Evolutionary conservation across 306 rosid genomes (phyloP).

Genomic region (Cucurbita argyrosperma): DNA sequence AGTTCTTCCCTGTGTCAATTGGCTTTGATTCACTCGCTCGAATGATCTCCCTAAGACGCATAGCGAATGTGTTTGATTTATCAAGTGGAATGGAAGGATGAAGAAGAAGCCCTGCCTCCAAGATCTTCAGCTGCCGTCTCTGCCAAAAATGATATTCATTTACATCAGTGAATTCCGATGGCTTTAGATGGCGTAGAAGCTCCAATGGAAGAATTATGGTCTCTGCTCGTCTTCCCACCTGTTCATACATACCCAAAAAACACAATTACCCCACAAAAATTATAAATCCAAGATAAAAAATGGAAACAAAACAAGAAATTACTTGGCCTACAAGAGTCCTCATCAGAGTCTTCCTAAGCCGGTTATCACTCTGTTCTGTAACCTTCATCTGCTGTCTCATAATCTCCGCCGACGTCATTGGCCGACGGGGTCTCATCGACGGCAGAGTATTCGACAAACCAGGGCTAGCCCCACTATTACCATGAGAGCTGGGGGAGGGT

Average conservation of each 20-base stretch:
- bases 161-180: conserved; percentile 72
- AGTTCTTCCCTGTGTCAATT: conserved; percentile 62
- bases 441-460: conserved; percentile 16
- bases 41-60: conserved; percentile 58
- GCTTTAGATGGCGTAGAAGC: conserved; percentile 66
- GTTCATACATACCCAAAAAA: not conserved
- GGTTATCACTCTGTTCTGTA: conserved; percentile 71
- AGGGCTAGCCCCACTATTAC: conserved; percentile 11
- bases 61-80: conserved; percentile 42
- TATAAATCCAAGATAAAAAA: not conserved
- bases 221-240: conserved; percentile 83
- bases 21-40: conserved; percentile 21
- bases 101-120: conserved; percentile 59
- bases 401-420: conserved; percentile 97
- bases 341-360: conserved; percentile 67
- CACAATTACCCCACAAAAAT: not conserved
- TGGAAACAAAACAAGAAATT: conserved; percentile 10
- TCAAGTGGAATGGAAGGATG: conserved; percentile 57
- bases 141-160: conserved; percentile 82
- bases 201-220: conserved; percentile 90
- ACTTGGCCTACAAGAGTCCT: conserved; percentile 95
- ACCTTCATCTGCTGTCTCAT: conserved; percentile 95
- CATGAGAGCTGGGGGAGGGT: conserved; percentile 17
- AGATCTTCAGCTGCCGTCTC: conserved; percentile 60
- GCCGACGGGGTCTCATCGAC: conserved; percentile 47